Evolutionary conservation across 2,329 filamentous ascomycete species (phyloP).

Genomic region (Xylariaceae sp.): DNA sequence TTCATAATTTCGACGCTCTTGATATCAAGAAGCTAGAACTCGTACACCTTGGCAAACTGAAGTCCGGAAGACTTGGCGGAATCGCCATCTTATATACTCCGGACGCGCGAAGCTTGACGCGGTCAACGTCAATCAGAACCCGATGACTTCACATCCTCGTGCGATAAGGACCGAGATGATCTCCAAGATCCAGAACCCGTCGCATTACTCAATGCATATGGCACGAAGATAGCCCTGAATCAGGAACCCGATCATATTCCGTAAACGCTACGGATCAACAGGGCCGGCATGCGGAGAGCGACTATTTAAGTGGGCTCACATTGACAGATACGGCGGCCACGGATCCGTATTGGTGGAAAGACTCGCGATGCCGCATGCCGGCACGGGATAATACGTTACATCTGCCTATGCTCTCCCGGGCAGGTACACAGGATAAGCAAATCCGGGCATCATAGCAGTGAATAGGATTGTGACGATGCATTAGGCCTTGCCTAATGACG

Average conservation of each 20-base stretch:
- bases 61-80: background rate
- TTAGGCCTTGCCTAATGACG: too few species aligned
- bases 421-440: background rate
- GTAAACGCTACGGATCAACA: background rate
- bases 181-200: too few species aligned
- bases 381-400: conserved; percentile 7
- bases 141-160: background rate
- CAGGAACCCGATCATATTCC: background rate
- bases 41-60: too few species aligned
- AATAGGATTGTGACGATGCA: too few species aligned
- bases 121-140: background rate
- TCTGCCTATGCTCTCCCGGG: conserved; percentile 2
- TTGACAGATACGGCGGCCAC: background rate
- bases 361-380: background rate
- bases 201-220: too few species aligned
- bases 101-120: background rate
- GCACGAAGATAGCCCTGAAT: too few species aligned
- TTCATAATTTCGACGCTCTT: conserved; percentile 7
- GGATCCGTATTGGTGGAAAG: conserved; percentile 16
- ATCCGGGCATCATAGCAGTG: background rate
- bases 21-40: background rate
- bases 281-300: background rate
- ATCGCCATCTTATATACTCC: conserved; percentile 1
- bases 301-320: background rate
- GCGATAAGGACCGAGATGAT: background rate